Evolutionary conservation across 2,329 filamentous ascomycete genomes (phyloP), one percentile per base, ranked within the genome.

Genomic region (Acephala macrosclerotiorum): DNA sequence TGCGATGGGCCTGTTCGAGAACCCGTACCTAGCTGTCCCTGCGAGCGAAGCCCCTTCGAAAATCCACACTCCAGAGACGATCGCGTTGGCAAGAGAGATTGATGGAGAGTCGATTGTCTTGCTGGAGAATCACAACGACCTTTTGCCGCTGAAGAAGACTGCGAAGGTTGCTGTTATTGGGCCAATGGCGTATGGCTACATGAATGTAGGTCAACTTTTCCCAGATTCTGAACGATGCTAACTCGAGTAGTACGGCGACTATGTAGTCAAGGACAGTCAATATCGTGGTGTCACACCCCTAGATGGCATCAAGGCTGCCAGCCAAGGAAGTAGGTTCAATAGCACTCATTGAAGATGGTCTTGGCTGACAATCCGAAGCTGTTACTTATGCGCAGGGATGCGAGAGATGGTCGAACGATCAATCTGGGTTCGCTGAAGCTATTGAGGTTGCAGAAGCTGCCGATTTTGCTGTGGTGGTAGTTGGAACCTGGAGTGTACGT

Each of bases 91-190:
- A 2, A 88, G 92, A 26, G 81, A 89, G 62, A 85, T 97, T 25
- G 94, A 93, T 6, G 89, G 89, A 0, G 93, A 96, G 75, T 92
- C 91, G 16, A 92, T 90, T 14, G 90, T 94, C 0, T 76, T 96
- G 61, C 83, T 97, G 45, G 96, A 97, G 80, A 97, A 97, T 68
- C 80, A 84, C 5, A 83, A 85, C 40, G 79, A 82, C 20, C 78
- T 91, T 2, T 81, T 94, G 7, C 91, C 91, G 0, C 80, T 94
- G 29, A 79, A 82, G 68, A 91, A 90, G 74, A 82, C 85, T 8
- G 89, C 88, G n/a, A 88, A 86, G 18, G 83, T 93, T 65, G 90
- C 90, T 4, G 88, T 93, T 18, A 91, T 93, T 71, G 91, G 91
- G 0, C 90, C 90, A 1, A 93, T 93, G 87, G 90, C 88, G 1